These are phyloP conservation scores for Talaromyces stipitatus DNA, from an alignment of 495 filamentous ascomycete genomes.

Conservation along the genomic window DNA sequence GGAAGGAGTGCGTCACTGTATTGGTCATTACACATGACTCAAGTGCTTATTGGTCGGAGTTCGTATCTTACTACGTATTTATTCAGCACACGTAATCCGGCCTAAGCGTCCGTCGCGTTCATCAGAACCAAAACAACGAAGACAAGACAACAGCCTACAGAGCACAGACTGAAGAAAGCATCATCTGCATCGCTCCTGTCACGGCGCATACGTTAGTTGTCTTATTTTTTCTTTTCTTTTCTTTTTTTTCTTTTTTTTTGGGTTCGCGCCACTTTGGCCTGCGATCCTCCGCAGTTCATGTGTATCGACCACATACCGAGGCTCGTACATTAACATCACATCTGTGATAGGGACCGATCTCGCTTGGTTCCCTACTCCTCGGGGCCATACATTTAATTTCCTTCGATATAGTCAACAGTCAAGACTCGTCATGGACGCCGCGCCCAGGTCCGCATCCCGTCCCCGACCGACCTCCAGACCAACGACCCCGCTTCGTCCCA, in stretches of 20 bases:
- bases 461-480: constrained; percentile 60
- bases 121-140: not conserved
- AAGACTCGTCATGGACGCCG: constrained; percentile 25
- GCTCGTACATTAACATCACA: not conserved
- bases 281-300: not conserved
- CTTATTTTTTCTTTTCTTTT: no score
- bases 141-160: not conserved
- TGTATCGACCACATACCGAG: not conserved
- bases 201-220: not conserved
- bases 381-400: not conserved
- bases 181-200: not conserved
- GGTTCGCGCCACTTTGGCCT: no score
- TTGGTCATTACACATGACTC: not conserved
- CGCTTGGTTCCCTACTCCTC: not conserved
- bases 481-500: constrained; percentile 86
- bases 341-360: not conserved
- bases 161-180: not conserved
- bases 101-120: not conserved
- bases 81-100: not conserved
- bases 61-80: not conserved
- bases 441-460: constrained; percentile 32
- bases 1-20: not conserved
- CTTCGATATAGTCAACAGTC: not conserved
- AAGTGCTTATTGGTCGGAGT: not conserved
- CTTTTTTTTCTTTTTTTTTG: no score